phyloP scores from a whole-genome alignment of 73 alveolate genomes.

The Paramecium primaurelia region DNA sequence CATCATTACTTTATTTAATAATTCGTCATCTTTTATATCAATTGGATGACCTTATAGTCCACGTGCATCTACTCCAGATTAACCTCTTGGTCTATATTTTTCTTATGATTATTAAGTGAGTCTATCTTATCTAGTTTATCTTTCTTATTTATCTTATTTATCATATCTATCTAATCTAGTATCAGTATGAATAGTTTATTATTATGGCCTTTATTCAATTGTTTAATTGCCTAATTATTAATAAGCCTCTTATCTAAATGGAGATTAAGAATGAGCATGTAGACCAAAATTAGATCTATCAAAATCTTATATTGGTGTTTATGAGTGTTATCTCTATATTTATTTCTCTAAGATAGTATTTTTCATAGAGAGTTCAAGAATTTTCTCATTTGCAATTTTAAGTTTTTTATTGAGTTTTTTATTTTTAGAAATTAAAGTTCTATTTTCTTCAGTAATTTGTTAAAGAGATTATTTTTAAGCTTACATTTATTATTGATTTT shows the following conservation, averaged over 20 bases:
- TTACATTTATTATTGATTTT: neutral
- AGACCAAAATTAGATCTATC: neutral
- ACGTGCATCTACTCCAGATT: neutral
- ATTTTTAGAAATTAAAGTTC: neutral
- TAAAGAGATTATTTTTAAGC: conserved; percentile 22
- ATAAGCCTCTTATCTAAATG: neutral
- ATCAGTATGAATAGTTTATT: neutral
- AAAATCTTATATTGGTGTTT: neutral
- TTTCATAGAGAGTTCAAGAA: conserved; percentile 2
- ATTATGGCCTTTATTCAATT: neutral
- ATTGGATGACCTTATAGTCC: neutral
- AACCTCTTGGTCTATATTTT: neutral
- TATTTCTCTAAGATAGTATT: neutral
- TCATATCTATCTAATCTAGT: neutral
- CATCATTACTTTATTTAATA: conserved; percentile 32
- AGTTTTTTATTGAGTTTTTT: conserved; percentile 6
- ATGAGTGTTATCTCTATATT: neutral
- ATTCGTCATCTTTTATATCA: neutral
- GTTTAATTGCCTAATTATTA: neutral
- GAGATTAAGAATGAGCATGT: conserved; percentile 6
- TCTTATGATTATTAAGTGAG: neutral
- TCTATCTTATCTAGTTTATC: neutral
- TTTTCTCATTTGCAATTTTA: conserved; percentile 47
- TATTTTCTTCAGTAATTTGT: conserved; percentile 22
- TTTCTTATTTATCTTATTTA: neutral